Evolutionary conservation across 192 early-diverging fungal species (phyloP).

Genomic region (Lunasporangiospora selenospora): DNA sequence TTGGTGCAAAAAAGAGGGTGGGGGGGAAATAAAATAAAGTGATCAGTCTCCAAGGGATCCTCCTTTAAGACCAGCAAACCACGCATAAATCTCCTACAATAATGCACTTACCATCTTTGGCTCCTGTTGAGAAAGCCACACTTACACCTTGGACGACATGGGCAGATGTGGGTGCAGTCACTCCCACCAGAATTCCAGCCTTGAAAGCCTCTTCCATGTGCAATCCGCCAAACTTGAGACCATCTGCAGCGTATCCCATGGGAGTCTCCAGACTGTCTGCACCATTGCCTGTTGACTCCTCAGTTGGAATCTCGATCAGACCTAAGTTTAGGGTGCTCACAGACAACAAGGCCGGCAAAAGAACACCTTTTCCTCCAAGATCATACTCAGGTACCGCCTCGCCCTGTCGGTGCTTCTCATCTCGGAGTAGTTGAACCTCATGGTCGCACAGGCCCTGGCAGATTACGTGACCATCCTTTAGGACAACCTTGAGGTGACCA

Average conservation of each 20-base stretch:
- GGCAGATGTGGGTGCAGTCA: constrained; percentile 52
- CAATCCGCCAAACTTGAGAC: constrained; percentile 59
- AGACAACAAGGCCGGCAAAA: constrained; percentile 13
- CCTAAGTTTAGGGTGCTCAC: constrained; percentile 50
- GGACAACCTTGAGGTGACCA: constrained; percentile 31
- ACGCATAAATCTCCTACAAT: background rate
- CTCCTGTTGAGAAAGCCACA: constrained; percentile 67
- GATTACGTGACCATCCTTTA: constrained; percentile 52
- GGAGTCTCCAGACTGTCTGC: background rate
- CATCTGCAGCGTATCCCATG: constrained; percentile 60
- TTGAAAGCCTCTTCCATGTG: constrained; percentile 55
- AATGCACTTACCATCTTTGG: constrained; percentile 43
- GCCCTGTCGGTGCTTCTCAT: constrained; percentile 1
- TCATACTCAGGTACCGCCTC: constrained; percentile 7
- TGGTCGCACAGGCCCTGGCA: constrained; percentile 51
- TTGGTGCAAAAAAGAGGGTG: background rate
- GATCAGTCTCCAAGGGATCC: background rate
- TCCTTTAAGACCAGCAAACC: background rate
- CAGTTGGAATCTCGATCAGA: constrained; percentile 68
- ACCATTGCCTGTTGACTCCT: constrained; percentile 65
- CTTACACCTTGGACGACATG: constrained; percentile 60
- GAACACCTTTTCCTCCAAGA: constrained; percentile 16
- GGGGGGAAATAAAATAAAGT: background rate
- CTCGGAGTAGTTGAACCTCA: background rate
- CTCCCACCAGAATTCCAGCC: constrained; percentile 59